phyloP scores from a whole-genome alignment of 371 early-diverging fungal species.

The Batrachochytrium dendrobatidis region DNA sequence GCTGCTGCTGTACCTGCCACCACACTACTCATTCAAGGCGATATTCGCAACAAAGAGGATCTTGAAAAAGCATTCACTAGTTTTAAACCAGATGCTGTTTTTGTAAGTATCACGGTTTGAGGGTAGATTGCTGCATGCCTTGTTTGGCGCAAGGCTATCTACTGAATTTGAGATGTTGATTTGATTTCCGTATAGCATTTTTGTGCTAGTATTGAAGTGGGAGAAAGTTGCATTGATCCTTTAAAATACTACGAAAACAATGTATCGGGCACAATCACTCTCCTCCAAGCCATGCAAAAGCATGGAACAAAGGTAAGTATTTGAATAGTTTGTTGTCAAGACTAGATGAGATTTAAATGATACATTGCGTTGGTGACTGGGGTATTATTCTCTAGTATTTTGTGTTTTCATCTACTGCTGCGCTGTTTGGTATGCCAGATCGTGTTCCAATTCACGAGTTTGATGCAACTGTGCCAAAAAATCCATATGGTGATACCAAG shows the following conservation, averaged over 20 bases:
- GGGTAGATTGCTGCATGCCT: too few species aligned
- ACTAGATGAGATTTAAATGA: too few species aligned
- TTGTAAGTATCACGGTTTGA: too few species aligned
- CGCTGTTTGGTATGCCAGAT: constrained; percentile 44
- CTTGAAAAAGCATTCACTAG: constrained; percentile 35
- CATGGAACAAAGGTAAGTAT: constrained; percentile 27
- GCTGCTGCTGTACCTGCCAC: constrained; percentile 26
- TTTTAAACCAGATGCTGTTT: constrained; percentile 40
- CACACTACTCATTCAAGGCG: constrained; percentile 33
- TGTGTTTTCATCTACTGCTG: constrained; percentile 50
- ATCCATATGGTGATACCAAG: constrained; percentile 53
- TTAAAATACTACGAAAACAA: constrained; percentile 49
- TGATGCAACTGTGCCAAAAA: constrained; percentile 33
- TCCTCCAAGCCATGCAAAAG: constrained; percentile 43
- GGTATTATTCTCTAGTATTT: constrained; percentile 35
- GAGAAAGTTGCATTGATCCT: constrained; percentile 37
- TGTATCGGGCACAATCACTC: constrained; percentile 39
- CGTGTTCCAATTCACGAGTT: constrained; percentile 35
- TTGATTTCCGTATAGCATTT: constrained; percentile 27
- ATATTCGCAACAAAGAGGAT: constrained; percentile 36
- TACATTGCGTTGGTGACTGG: too few species aligned
- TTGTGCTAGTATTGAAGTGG: constrained; percentile 43
- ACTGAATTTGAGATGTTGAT: too few species aligned
- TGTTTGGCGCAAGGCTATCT: too few species aligned
- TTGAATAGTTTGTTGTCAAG: too few species aligned